These are phyloP conservation scores for Alternaria triticimaculans DNA, from an alignment of 2,329 filamentous ascomycete genomes.

Conservation along the genomic window DNA sequence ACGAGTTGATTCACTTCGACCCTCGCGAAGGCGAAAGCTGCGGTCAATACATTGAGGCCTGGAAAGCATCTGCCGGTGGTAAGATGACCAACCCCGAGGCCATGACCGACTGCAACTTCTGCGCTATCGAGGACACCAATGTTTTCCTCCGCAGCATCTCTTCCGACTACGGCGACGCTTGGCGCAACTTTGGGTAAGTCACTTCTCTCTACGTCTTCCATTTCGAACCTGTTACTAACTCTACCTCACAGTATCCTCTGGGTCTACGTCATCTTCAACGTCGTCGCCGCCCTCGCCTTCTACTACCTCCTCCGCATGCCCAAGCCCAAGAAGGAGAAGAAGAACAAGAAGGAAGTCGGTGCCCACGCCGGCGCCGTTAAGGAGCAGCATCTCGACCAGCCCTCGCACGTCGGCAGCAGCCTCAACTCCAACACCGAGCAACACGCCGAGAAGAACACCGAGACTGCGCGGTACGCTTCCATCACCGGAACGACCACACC, in stretches of 20 bases:
- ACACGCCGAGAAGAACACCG: conserved; percentile 16
- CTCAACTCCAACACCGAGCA: conserved; percentile 4
- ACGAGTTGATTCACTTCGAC: conserved; percentile 73
- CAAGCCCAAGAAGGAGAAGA: conserved; percentile 54
- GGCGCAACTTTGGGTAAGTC: conserved; percentile 60
- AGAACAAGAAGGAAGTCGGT: conserved; percentile 11
- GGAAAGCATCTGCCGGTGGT: conserved; percentile 42
- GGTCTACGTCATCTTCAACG: conserved; percentile 61
- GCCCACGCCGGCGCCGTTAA: conserved; percentile 8
- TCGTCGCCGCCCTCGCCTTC: conserved; percentile 55
- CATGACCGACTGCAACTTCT: conserved; percentile 50
- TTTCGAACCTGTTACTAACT: not conserved
- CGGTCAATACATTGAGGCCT: conserved; percentile 47
- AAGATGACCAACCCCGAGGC: conserved; percentile 45
- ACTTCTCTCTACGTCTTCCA: too few species aligned
- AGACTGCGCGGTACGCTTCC: conserved; percentile 14
- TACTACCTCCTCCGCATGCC: conserved; percentile 64
- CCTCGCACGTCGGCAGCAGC: conserved; percentile 16
- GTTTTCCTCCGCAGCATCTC: conserved; percentile 51
- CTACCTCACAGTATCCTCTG: conserved; percentile 51
- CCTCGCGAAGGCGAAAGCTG: conserved; percentile 60
- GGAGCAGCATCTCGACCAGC: conserved; percentile 8
- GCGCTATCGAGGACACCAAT: conserved; percentile 53
- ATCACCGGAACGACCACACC: conserved; percentile 19
- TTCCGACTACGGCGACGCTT: conserved; percentile 54